Evolutionary conservation across 805 yeast genomes (phyloP).

Genomic region (Brettanomyces nanus): DNA sequence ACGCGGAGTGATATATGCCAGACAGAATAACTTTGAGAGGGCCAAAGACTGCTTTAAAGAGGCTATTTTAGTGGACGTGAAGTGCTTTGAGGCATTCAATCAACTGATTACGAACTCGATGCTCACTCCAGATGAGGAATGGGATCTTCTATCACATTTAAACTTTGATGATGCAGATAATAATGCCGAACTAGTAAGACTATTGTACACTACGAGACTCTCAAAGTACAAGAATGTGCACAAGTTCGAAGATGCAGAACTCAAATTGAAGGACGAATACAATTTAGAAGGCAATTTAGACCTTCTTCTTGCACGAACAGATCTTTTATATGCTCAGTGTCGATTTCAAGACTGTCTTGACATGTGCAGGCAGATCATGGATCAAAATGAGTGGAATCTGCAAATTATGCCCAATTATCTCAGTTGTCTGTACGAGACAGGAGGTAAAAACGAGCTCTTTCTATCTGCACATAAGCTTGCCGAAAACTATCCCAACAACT

Average conservation of each 20-base stretch:
- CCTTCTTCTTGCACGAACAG: slow-evolving; percentile 59
- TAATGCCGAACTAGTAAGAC: slow-evolving; percentile 70
- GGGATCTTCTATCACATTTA: slow-evolving; percentile 62
- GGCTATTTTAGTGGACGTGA: slow-evolving; percentile 79
- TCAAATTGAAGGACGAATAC: slow-evolving; percentile 61
- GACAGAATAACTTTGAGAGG: slow-evolving; percentile 72
- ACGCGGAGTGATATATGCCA: slow-evolving; percentile 75
- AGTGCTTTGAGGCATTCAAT: slow-evolving; percentile 88
- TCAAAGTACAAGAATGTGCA: slow-evolving; percentile 61
- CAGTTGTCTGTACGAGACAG: slow-evolving; percentile 77
- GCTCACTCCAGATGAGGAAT: slow-evolving; percentile 77
- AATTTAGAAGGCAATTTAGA: slow-evolving; percentile 64
- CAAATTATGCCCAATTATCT: slow-evolving; percentile 69
- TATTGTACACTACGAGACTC: slow-evolving; percentile 67
- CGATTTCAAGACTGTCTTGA: slow-evolving; percentile 68
- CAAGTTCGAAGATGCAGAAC: slow-evolving; percentile 57
- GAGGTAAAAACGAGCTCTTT: slow-evolving; percentile 74
- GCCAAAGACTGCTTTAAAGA: slow-evolving; percentile 85
- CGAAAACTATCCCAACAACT: slow-evolving; percentile 69
- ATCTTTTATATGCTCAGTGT: slow-evolving; percentile 64
- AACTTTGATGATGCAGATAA: slow-evolving; percentile 70
- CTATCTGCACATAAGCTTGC: slow-evolving; percentile 78
- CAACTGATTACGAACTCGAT: slow-evolving; percentile 65
- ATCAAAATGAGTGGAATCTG: slow-evolving; percentile 63
- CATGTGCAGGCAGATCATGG: slow-evolving; percentile 55